phyloP scores from a whole-genome alignment of 2,329 filamentous ascomycete genomes.

The Leptosphaerulina australis region DNA sequence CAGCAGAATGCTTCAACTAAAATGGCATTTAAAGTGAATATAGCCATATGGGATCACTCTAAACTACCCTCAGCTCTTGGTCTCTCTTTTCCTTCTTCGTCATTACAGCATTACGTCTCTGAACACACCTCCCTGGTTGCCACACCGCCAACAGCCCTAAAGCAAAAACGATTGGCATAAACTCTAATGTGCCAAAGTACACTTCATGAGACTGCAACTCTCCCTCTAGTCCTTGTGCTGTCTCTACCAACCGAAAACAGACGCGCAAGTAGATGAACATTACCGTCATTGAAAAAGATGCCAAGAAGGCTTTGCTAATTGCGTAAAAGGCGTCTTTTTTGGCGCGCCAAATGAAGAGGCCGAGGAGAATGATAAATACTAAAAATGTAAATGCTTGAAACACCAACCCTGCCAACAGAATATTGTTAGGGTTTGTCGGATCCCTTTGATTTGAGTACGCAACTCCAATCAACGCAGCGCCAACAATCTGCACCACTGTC shows the following conservation, averaged over 20 bases:
- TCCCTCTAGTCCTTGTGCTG: slow-evolving; percentile 56
- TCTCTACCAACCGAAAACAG: slow-evolving; percentile 62
- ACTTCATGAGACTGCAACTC: slow-evolving; percentile 58
- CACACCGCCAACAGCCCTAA: slow-evolving; percentile 54
- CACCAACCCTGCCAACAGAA: slow-evolving; percentile 61
- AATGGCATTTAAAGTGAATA: too few relatives aligned
- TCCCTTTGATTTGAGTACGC: slow-evolving; percentile 57
- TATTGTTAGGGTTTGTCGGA: slow-evolving; percentile 60
- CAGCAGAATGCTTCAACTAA: too few relatives aligned
- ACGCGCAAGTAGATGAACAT: slow-evolving; percentile 60
- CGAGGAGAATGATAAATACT: slow-evolving; percentile 55
- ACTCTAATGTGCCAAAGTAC: slow-evolving; percentile 62
- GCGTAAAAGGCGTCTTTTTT: slow-evolving; percentile 34
- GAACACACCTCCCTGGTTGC: slow-evolving; percentile 53
- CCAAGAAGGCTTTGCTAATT: slow-evolving; percentile 50
- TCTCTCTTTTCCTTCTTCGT: background rate
- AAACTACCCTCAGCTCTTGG: background rate
- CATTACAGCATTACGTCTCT: background rate
- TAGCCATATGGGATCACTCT: too few relatives aligned
- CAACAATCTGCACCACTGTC: slow-evolving; percentile 60
- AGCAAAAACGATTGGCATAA: slow-evolving; percentile 60
- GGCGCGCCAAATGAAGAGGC: slow-evolving; percentile 49
- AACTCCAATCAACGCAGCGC: slow-evolving; percentile 61
- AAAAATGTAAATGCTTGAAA: slow-evolving; percentile 62
- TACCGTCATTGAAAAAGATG: slow-evolving; percentile 53